A percentile compares a stretch with the other conserved stretches of the same genome.
Evolutionary conservation across 164 flowering plant species (phyloP).

Genomic region (Taxillus chinensis): DNA sequence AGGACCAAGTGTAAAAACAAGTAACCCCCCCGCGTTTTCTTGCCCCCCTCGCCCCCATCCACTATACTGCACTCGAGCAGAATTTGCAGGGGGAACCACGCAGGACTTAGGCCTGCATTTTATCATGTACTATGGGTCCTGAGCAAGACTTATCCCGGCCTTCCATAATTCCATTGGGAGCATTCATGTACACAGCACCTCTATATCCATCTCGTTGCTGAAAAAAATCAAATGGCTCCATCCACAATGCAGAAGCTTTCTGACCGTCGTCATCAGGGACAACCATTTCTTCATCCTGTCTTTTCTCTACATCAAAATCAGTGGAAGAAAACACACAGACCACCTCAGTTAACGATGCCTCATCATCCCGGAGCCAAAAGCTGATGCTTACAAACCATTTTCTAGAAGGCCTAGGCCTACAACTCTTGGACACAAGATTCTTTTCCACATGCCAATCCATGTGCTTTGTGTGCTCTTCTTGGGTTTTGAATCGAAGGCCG

Average conservation of each 20-base stretch:
- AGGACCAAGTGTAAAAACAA: too few species aligned
- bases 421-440: slow-evolving; percentile 71
- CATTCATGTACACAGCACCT: slow-evolving; percentile 88
- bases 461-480: slow-evolving; percentile 88
- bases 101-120: slow-evolving; percentile 66
- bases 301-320: slow-evolving; percentile 53
- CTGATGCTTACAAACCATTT: slow-evolving; percentile 80
- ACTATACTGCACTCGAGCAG: slow-evolving; percentile 7
- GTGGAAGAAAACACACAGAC: slow-evolving; percentile 71
- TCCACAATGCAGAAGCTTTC: slow-evolving; percentile 72
- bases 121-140: slow-evolving; percentile 95
- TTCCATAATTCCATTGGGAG: slow-evolving; percentile 43
- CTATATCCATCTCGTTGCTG: slow-evolving; percentile 82
- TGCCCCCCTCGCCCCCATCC: too few species aligned
- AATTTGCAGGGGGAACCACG: slow-evolving; percentile 33
- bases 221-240: slow-evolving; percentile 80
- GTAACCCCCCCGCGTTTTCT: too few species aligned
- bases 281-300: slow-evolving; percentile 74
- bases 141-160: slow-evolving; percentile 63
- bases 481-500: slow-evolving; percentile 74
- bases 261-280: slow-evolving; percentile 97
- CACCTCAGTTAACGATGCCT: slow-evolving; percentile 70
- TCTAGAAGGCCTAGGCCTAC: slow-evolving; percentile 84
- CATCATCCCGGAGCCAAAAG: slow-evolving; percentile 89
- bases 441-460: slow-evolving; percentile 99